Evolutionary conservation across 768 basidiomycete genomes (phyloP).

Genomic region (Chalciporus chontae): DNA sequence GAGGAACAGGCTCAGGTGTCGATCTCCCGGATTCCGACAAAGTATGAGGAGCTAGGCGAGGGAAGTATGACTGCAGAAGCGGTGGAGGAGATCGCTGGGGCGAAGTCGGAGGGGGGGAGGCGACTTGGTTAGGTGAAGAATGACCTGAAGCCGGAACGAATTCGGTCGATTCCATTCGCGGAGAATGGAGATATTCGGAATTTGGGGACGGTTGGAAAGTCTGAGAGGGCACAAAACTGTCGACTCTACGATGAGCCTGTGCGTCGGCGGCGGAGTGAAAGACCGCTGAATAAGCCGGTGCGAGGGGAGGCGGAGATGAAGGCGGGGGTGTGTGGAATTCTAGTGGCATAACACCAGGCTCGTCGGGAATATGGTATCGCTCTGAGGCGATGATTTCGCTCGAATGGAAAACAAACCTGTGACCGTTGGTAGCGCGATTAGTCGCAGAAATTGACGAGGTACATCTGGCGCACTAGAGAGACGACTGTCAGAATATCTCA

Average conservation of each 20-base stretch:
- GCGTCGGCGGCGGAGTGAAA: constrained; percentile 21
- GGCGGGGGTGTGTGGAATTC: constrained; percentile 34
- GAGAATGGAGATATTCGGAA: constrained; percentile 22
- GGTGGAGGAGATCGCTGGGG: constrained; percentile 23
- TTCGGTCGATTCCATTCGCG: constrained; percentile 22
- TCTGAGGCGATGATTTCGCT: constrained; percentile 60
- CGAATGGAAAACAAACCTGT: constrained; percentile 85
- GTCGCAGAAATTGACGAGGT: constrained; percentile 64
- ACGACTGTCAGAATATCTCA: constrained; percentile 12
- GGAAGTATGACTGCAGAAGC: constrained; percentile 11
- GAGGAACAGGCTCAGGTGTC: constrained; percentile 26
- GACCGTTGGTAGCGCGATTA: constrained; percentile 76
- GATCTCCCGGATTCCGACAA: constrained; percentile 11
- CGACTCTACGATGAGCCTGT: constrained; percentile 22
- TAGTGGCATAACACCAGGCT: constrained; percentile 56
- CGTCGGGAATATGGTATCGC: constrained; percentile 58
- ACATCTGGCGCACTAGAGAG: constrained; percentile 59
- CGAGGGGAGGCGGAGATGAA: constrained; percentile 30
- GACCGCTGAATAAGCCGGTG: constrained; percentile 27
- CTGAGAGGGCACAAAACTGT: constrained; percentile 14
- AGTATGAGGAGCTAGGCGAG: constrained; percentile 5
- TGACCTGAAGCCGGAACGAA: constrained; percentile 17
- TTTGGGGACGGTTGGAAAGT: constrained; percentile 16
- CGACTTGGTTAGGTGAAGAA: constrained; percentile 24
- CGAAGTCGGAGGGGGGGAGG: constrained; percentile 17